Base-by-base conservation (phyloP, 2,329 filamentous ascomycete genomes). In the Mariannaea sp. region DNA sequence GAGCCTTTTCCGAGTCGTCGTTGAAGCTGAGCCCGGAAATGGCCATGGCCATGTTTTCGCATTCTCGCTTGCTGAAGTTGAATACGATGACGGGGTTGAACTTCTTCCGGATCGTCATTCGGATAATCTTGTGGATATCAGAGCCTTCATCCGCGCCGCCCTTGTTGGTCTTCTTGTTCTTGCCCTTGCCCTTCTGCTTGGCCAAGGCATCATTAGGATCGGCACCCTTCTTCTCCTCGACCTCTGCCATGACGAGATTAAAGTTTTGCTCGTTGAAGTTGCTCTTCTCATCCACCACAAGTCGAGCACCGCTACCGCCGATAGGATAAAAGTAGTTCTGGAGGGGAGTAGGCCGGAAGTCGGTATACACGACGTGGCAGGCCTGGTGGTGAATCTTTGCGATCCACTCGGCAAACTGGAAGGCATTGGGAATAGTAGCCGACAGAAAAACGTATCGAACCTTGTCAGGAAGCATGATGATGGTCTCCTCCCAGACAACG, bases 341-440 rank as follows among this genome's bases (percentile, higher is more conserved):
- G 26, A 99, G 77, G 1, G 94, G 94, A 0, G 94, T 99, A 16
- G 94, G 94, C 69, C 94, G 85, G 79, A 97, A 99, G 75, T 99
- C 93, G 46, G 94, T 99, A 73, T 99, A 99, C 3, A 99, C 94
- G 58, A 99, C 95, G 79, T 99, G 95, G 64, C 94, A 99, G 6
- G 94, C 93, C 69, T 99, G 95, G 61, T 90, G 89, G 72, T 99
- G 95, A 53, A 93, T 97, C 76, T 97, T 97, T 65, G 90, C 92
- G 66, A 99, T 96, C 94, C 94, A 99, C 73, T 99, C 93, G 64
- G 94, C 94, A 67, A 99, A 99, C 73, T 99, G 94, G 84, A 97
- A 97, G 46, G 94, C 92, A 70, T 99, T 99, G 49, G 94, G 94
- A 58, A 99, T 99, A 2, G 95, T 99, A 58, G 94, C 94, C 26